These are phyloP conservation scores for Phytopythium montanum DNA, from an alignment of 352 stramenopile genomes.

Conservation along the genomic window DNA sequence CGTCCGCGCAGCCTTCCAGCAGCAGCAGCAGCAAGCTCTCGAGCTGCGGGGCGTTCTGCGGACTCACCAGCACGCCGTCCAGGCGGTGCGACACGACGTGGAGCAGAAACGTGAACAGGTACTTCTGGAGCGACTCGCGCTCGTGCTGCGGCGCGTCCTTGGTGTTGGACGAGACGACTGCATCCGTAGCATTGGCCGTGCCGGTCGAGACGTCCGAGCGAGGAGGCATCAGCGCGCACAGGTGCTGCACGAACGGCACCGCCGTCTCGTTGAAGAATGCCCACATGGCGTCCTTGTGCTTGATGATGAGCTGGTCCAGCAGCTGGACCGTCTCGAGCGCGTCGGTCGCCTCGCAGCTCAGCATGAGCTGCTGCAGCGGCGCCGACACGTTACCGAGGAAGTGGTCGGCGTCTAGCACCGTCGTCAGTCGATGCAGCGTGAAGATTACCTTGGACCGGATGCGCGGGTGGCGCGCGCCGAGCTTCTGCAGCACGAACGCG, in stretches of 20 bases:
- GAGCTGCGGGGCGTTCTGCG: slow-evolving; percentile 59
- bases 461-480: slow-evolving; percentile 31
- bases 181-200: slow-evolving; percentile 23
- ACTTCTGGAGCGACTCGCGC: slow-evolving; percentile 74
- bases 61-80: slow-evolving; percentile 57
- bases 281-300: slow-evolving; percentile 69
- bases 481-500: slow-evolving; percentile 50
- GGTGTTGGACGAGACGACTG: slow-evolving; percentile 40
- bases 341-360: slow-evolving; percentile 57
- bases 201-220: slow-evolving; percentile 1
- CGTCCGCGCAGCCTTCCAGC: slow-evolving; percentile 61
- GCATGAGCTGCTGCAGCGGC: slow-evolving; percentile 67
- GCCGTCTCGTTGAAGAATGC: slow-evolving; percentile 63
- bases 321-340: slow-evolving; percentile 83
- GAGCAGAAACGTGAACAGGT: slow-evolving; percentile 77
- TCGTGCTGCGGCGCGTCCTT: slow-evolving; percentile 78
- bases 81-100: slow-evolving; percentile 73
- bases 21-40: slow-evolving; percentile 66
- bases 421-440: slow-evolving; percentile 71
- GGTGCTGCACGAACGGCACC: slow-evolving; percentile 68
- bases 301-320: slow-evolving; percentile 84
- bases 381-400: slow-evolving; percentile 62
- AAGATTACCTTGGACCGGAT: slow-evolving; percentile 84
- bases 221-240: slow-evolving; percentile 65
- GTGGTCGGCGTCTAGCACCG: slow-evolving; percentile 66